Conservation (phyloP, 2,329 filamentous ascomycete genomes). For the Pseudocercospora fijiensis region DNA sequence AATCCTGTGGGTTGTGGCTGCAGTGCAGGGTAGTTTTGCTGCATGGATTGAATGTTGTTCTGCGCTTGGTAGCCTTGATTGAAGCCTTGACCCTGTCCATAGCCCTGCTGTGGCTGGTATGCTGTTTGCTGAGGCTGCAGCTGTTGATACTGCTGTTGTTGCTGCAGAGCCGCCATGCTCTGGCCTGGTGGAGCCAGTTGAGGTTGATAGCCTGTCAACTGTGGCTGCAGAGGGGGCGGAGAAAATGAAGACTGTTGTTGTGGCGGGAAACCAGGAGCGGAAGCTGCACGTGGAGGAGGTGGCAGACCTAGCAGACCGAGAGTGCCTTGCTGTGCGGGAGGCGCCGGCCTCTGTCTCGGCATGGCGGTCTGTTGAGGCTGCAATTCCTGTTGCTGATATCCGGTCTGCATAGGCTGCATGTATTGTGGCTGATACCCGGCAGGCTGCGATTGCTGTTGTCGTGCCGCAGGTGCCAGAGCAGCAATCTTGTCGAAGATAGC, state of each 20-base stretch:
- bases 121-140: slow-evolving; percentile 42
- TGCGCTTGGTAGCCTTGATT: slow-evolving; percentile 45
- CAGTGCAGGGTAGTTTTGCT: slow-evolving; percentile 36
- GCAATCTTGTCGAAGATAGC: slow-evolving; percentile 53
- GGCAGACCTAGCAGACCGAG: slow-evolving; percentile 68
- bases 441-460: slow-evolving; percentile 36
- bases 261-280: slow-evolving; percentile 68
- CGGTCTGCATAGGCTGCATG: slow-evolving; percentile 29
- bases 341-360: slow-evolving; percentile 66
- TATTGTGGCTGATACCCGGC: slow-evolving; percentile 34
- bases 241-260: slow-evolving; percentile 65
- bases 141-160: slow-evolving; percentile 40
- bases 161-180: slow-evolving; percentile 41
- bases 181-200: slow-evolving; percentile 49
- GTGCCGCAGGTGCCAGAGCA: slow-evolving; percentile 32
- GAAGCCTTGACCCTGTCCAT: slow-evolving; percentile 28
- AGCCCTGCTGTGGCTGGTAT: slow-evolving; percentile 33
- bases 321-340: slow-evolving; percentile 61
- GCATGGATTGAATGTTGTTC: slow-evolving; percentile 35
- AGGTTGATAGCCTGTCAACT: slow-evolving; percentile 71
- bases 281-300: slow-evolving; percentile 77
- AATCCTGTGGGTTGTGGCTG: slow-evolving; percentile 61
- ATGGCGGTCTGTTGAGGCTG: slow-evolving; percentile 43
- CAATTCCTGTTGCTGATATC: slow-evolving; percentile 20
- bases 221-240: slow-evolving; percentile 73